phyloP scores from a whole-genome alignment of 129 eudicot species.

The Flaveria trinervia region DNA sequence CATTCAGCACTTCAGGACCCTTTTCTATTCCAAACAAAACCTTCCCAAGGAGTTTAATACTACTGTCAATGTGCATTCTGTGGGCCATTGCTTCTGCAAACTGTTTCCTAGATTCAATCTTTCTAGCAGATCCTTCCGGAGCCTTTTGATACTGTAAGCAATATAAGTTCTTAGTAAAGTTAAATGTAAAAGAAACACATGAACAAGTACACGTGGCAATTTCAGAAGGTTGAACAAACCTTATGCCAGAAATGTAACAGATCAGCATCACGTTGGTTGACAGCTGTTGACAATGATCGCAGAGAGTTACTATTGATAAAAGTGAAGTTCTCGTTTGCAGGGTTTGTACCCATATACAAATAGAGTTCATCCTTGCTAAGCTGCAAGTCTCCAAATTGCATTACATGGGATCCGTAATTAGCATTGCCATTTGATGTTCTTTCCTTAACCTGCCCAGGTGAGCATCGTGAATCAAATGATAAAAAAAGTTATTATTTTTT shows the following conservation, averaged over 20 bases:
- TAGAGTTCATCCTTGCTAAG: constrained; percentile 64
- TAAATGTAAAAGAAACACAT: not conserved
- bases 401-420: constrained; percentile 88
- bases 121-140: constrained; percentile 79
- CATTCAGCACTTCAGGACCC: constrained; percentile 53
- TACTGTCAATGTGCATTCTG: constrained; percentile 73
- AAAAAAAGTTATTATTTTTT: not conserved
- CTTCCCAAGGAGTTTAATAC: constrained; percentile 67
- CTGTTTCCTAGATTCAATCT: constrained; percentile 68
- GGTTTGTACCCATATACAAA: constrained; percentile 79
- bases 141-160: constrained; percentile 79
- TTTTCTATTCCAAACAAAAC: constrained; percentile 73
- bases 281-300: constrained; percentile 54
- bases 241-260: constrained; percentile 85
- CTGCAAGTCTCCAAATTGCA: constrained; percentile 89
- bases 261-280: constrained; percentile 96
- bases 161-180: not conserved
- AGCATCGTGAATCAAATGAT: not conserved
- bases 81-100: constrained; percentile 87
- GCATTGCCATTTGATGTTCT: constrained; percentile 73
- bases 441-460: constrained; percentile 63
- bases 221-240: constrained; percentile 42
- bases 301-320: constrained; percentile 50
- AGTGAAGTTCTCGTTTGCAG: constrained; percentile 69
- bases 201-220: not conserved